Base-by-base conservation (phyloP, 75 land plant species). In the Cryptomeria japonica region DNA sequence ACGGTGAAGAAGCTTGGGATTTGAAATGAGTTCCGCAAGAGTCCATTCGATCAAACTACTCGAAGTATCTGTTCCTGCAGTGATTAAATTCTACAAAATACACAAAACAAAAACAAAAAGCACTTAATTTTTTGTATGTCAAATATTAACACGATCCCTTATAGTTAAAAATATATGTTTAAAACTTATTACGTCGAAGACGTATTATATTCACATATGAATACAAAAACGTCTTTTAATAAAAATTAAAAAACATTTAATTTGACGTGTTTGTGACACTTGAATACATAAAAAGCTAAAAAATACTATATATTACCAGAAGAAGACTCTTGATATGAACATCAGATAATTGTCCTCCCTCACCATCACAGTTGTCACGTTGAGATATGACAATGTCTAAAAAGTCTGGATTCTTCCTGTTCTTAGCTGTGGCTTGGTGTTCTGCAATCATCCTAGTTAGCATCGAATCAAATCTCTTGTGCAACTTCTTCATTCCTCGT, bases 91-190 rank as follows among this genome's bases (percentile, higher is more conserved):
- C 46, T 80, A 38, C 28, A 41, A 77, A 77, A 80, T 25, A 42
- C 12, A 72, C 2, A 28, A 72, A 25, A n/a, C 5, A 19, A 58
- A 19, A 58, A 16, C 0, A 58, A 18, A 18, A 0, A 3, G 18
- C 3, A 58, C 25, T 61, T 22, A 89, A 44, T 18, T 22, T 61
- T 61, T 4, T 61, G 8, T 22, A 61, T 0, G 9, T 61, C n/a
- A 25, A 61, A 61, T 19, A 61, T 61, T 25, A 25, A 49, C 53
- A 88, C 36, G 12, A 49, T 64, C 86, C 90, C 36, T 91, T 91
- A 0, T 79, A 38, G 0, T 88, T 79, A 10, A 87, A 47, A 1
- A 85, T 18, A 10, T 70, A 49, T 73, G 84, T 87, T 13, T 88
- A 86, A 4, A 90, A 88, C 5, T 4, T 3, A 68, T 28, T n/a